Evolutionary conservation across 306 rosid species (phyloP), one percentile per base, ranked within the genome.

Genomic region (Ormosia semicastrata): DNA sequence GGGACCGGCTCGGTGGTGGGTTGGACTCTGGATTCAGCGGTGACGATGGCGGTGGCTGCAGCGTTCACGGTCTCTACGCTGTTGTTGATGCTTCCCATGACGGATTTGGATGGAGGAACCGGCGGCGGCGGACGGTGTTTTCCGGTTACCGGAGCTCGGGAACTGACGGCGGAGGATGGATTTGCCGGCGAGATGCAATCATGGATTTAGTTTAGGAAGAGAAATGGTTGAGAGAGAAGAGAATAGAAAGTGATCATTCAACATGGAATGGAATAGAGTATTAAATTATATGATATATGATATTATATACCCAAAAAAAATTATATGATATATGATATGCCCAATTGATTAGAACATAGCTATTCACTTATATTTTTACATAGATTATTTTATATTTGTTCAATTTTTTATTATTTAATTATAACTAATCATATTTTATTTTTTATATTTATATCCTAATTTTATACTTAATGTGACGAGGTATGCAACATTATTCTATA

Each of bases 31-130:
- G 96, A 86, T 77, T 95, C 96, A 5, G 99, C 98, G 13, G 94
- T 77, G 82, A 91, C 87, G 83, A 95, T 93, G 66, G 99, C 99
- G 59, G 94, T 89, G 57, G 99, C 99, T 8, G 99, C 99, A 6
- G 99, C 98, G 88, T 86, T 90, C 52, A 95, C 89, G 8, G 98
- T 95, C 12, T 95, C 97, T 2, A 89, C 91, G 86, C 97, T 95
- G 82, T 85, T 85, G 81, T 84, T 84, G 59, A 80, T 82, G 82
- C 84, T 89, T 66, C 84, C 89, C 98, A 93, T 95, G 75, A 12
- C 15, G 62, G 71, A 59, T 58, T 69, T 17, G 47, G 41, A 71
- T 4, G 70, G 68, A 5, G 10, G 24, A 37, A 32, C 46, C 59
- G n/a, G 32, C 32, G 32, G 29, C 66, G 17, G 40, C 34, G 62